phyloP scores from a whole-genome alignment of 2,329 filamentous ascomycete species.

The Botryotinia globosa region DNA sequence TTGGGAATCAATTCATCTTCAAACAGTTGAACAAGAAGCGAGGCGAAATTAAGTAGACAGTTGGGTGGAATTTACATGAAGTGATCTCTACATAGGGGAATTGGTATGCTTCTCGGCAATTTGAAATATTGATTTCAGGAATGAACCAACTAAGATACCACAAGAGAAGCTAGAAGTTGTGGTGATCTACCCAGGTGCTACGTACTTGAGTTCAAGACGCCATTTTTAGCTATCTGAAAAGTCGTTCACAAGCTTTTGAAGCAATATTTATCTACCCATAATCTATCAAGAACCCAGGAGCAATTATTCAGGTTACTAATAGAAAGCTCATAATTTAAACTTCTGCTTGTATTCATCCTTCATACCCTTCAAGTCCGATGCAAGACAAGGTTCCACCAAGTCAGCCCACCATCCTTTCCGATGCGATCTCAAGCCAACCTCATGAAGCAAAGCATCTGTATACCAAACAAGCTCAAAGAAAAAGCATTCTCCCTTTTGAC shows the following conservation, averaged over 20 bases:
- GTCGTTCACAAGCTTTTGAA: background rate
- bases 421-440: slow-evolving; percentile 15
- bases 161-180: background rate
- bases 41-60: background rate
- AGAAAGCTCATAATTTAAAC: background rate
- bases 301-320: background rate
- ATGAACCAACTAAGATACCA: background rate
- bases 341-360: slow-evolving; percentile 19
- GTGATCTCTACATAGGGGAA: background rate
- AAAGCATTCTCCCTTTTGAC: slow-evolving; percentile 6
- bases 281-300: background rate
- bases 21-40: background rate
- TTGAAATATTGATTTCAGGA: background rate
- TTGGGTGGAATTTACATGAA: background rate
- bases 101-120: background rate
- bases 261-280: too few species aligned
- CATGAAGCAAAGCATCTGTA: slow-evolving; percentile 14
- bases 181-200: background rate
- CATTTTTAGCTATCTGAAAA: too few species aligned
- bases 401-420: slow-evolving; percentile 18
- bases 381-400: slow-evolving; percentile 5
- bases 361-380: slow-evolving; percentile 5
- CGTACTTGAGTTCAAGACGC: too few species aligned
- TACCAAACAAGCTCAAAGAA: slow-evolving; percentile 20
- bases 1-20: background rate